These are phyloP conservation scores for Colletotrichum somersetense DNA, from an alignment of 2,329 filamentous ascomycete species.

Conservation along the genomic window DNA sequence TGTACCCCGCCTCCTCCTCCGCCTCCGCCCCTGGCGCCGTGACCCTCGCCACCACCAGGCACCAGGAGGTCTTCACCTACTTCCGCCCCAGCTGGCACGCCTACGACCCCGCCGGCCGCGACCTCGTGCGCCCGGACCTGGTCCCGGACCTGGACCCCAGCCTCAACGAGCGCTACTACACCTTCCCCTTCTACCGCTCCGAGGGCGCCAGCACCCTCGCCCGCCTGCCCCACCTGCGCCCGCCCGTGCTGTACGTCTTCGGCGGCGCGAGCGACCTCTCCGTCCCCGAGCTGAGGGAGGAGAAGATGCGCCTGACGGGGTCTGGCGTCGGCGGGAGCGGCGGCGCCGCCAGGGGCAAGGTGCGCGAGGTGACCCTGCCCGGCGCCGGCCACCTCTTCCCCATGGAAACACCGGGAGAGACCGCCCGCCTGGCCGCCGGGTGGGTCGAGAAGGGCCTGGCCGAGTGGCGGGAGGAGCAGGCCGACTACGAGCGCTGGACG, in stretches of 20 bases:
- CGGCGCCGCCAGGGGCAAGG: slow-evolving; percentile 72
- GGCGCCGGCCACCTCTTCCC: slow-evolving; percentile 83
- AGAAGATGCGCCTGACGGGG: slow-evolving; percentile 74
- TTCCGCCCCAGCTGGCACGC: slow-evolving; percentile 70
- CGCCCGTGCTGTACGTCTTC: slow-evolving; percentile 77
- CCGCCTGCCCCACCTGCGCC: slow-evolving; percentile 71
- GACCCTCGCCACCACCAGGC: slow-evolving; percentile 84
- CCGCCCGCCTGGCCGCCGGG: slow-evolving; percentile 69
- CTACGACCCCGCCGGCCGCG: slow-evolving; percentile 53
- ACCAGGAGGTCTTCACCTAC: slow-evolving; percentile 89
- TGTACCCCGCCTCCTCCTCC: slow-evolving; percentile 60
- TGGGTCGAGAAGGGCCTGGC: slow-evolving; percentile 71
- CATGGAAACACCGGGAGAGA: slow-evolving; percentile 79
- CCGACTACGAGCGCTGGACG: slow-evolving; percentile 68
- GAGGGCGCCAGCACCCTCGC: slow-evolving; percentile 70
- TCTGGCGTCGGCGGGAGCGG: slow-evolving; percentile 76
- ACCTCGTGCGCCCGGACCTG: slow-evolving; percentile 55
- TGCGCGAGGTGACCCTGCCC: slow-evolving; percentile 74
- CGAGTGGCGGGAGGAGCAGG: slow-evolving; percentile 69
- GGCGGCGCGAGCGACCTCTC: slow-evolving; percentile 72
- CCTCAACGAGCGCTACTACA: slow-evolving; percentile 51
- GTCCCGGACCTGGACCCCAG: slow-evolving; percentile 61
- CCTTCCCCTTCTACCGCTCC: slow-evolving; percentile 74
- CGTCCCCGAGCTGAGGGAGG: slow-evolving; percentile 59
- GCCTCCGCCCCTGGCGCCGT: slow-evolving; percentile 59